Conservation (phyloP, 306 rosid genomes). For the Pyrus pyrifolia region DNA sequence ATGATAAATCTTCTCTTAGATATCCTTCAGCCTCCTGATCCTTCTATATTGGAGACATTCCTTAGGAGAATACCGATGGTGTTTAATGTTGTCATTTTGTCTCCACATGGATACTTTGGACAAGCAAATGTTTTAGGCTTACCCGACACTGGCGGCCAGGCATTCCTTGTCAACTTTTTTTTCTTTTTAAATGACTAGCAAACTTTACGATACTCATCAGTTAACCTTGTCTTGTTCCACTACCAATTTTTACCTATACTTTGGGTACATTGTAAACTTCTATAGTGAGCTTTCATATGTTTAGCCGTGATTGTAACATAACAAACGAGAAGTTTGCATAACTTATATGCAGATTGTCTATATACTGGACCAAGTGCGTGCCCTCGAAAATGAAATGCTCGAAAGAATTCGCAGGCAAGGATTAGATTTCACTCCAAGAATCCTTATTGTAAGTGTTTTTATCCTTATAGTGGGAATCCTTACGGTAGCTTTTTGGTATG, state of each 20-base stretch:
- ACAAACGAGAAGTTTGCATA: neutral
- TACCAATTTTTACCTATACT: neutral
- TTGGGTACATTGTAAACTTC: neutral
- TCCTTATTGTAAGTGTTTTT: conserved; percentile 51
- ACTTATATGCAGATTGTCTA: conserved; percentile 54
- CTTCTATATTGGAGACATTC: conserved; percentile 69
- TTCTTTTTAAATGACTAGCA: neutral
- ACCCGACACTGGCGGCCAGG: conserved; percentile 99
- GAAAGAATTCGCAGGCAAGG: conserved; percentile 63
- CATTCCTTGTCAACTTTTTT: conserved; percentile 14
- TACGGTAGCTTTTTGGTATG: neutral
- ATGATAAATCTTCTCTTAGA: conserved; percentile 79
- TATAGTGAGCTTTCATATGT: neutral
- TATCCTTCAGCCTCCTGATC: conserved; percentile 94
- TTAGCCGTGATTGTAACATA: neutral
- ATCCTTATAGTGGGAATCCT: neutral
- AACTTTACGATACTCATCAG: conserved; percentile 9
- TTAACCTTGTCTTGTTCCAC: neutral
- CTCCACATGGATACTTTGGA: conserved; percentile 63
- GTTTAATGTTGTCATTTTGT: conserved; percentile 67
- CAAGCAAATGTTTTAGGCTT: conserved; percentile 87
- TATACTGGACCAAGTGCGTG: conserved; percentile 80
- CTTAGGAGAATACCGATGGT: conserved; percentile 87
- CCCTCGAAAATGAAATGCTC: conserved; percentile 76
- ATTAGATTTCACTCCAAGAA: conserved; percentile 54